These are phyloP conservation scores for Astrocystis sublimbata DNA, from an alignment of 495 filamentous ascomycete genomes.

Conservation along the genomic window DNA sequence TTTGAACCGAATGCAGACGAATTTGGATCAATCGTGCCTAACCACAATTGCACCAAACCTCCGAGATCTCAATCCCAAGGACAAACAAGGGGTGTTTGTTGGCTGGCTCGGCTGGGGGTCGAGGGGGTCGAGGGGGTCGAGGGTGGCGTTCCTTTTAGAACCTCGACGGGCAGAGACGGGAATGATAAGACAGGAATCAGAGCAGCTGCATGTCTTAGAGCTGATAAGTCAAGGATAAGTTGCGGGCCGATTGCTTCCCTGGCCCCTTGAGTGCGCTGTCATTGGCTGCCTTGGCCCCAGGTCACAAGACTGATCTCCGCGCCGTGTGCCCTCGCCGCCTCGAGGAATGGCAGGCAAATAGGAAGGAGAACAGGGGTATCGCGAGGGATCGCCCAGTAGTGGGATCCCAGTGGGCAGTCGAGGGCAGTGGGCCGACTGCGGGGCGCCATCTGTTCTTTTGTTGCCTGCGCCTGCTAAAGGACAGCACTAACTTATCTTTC, in stretches of 20 bases:
- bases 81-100: background rate
- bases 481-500: background rate
- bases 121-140: too few species aligned
- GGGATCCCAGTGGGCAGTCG: too few species aligned
- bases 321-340: background rate
- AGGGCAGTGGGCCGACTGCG: conserved; percentile 9
- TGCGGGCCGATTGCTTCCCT: conserved; percentile 20
- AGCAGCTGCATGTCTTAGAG: background rate
- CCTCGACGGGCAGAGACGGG: too few species aligned
- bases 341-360: conserved; percentile 6
- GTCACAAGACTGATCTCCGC: conserved; percentile 13
- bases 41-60: background rate
- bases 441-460: too few species aligned
- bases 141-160: too few species aligned
- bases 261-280: background rate
- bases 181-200: background rate
- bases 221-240: conserved; percentile 21
- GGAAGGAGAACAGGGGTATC: conserved; percentile 20
- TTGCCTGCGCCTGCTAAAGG: too few species aligned
- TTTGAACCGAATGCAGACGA: too few species aligned
- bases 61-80: conserved; percentile 3
- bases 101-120: too few species aligned
- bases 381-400: too few species aligned
- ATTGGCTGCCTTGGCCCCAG: conserved; percentile 6
- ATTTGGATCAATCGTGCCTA: background rate